Evolutionary conservation across 2,329 filamentous ascomycete species (phyloP), one percentile per base, ranked within the genome.

Genomic region (Cryoendolithus antarcticus): DNA sequence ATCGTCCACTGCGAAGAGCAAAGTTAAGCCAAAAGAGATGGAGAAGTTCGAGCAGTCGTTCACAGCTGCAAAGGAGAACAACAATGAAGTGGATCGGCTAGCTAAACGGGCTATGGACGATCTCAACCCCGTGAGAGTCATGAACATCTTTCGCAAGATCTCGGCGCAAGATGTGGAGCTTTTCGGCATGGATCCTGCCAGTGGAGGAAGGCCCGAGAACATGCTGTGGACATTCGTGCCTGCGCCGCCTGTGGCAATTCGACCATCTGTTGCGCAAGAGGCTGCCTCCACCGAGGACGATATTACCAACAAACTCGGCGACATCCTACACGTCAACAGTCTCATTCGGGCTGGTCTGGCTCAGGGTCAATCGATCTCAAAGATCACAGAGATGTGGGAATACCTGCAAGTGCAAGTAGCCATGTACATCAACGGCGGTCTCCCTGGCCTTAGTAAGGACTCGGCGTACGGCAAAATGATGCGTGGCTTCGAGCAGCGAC

Each of bases 381-480:
- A 85, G 1, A 83, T 96, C 41, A 93, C 96, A 79, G 91, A 98
- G 58, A 86, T 94, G 52, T 98, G 91, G 91, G 91, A 98, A 56
- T 96, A 89, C 54, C 67, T 98, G 44, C 89, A 96, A 56, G 72
- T 94, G 6, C 88, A 96, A 55, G 83, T 96, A 44, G 91, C 89
- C 44, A 86, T 96, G 72, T 96, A 98, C 59, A 89, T 98, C 60
- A 96, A 98, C 65, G 94, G 88, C 47, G 88, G 95, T 52, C 80
- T 93, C 2, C 91, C 91, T 0, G 89, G 89, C 21, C 72, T 98
- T n/a, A 55, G 55, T 19, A 80, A 88, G 51, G 86, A 93, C 52
- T 80, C 80, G 9, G 84, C 86, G 6, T 81, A 86, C 44, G 84
- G 86, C 42, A 95, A 93, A 60, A 75, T 83, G 1, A 93, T 91